Base-by-base conservation (phyloP, 768 basidiomycete species). In the Phlegmacium glaucopus region DNA sequence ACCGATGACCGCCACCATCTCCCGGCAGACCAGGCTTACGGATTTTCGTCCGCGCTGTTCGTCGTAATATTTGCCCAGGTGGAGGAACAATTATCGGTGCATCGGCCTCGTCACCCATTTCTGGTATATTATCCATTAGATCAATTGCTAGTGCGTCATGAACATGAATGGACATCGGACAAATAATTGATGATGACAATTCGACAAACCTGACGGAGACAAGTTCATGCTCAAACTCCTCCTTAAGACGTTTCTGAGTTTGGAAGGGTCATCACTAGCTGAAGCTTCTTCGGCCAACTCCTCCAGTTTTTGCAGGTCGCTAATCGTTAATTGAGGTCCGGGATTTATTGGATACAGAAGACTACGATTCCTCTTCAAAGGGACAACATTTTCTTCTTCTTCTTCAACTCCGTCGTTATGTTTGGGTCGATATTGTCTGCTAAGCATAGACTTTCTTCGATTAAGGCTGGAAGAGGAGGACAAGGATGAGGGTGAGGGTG, bases 1-100 rank as follows among this genome's bases (percentile, higher is more conserved):
- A 94, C 9, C 92, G 85, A 74, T 90, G 90, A 2, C 89, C 89
- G 28, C 79, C 83, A 9, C 87, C 88, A 65, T 89, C 90, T 17
- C 83, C 88, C 11, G 79, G 75, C 6, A 86, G 64, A 5, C 81
- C 79, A 11, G 84, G 74, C 70, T 98, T 99, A 29, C 95, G 86
- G 56, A 98, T 96, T 72, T 93, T 94, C 1, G 96, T 99, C 11
- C 95, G 83, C 4, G 93, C 93, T 9, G 93, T 82, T 30, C 96
- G 87, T 16, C 93, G 87, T 10, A 99, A 76, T 56, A 94, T 92
- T 64, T 85, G 88, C 6, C 90, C 90, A 1, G 91, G 92, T 18
- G 84, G 87, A 38, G 91, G 88, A 15, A 89, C 81, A 51, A 96
- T 90, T 59, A 96, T 89, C 17, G 94, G 94, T n/a, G 80, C 78